Base-by-base conservation (phyloP, 345 rosid species). In the Barbarea vulgaris region DNA sequence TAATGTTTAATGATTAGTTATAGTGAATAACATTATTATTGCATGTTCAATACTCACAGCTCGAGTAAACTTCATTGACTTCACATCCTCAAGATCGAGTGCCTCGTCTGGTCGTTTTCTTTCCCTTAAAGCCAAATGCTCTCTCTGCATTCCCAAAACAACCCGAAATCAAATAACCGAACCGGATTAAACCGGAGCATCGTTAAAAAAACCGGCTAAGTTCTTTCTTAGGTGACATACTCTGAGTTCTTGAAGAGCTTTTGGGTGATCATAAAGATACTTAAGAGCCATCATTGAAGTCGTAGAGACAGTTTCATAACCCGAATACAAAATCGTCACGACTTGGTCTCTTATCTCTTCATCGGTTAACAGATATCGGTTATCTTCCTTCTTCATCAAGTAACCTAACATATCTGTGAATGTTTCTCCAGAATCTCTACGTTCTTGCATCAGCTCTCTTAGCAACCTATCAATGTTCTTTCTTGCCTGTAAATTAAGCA, bases 221-320 rank as follows among this genome's bases (percentile, higher is more conserved):
- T 64, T 55, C 8, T 66, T 62, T 69, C 50, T 28, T 13, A 34
- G 9, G 37, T n/a, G 21, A 77, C 87, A 76, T 71, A 91, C 97
- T 78, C 91, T 85, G 60, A 91, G 77, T 75, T 86, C 85, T 46
- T 87, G 72, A 55, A 92, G 97, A 67, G 75, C 89, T 56, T 48
- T 69, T 1, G 96, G 93, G 73, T 88, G 84, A 75, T 92, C 97
- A 75, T 84, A 85, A 31, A 89, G 87, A 61, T 84, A 92, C 77
- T 89, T 89, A 77, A 92, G 66, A 15, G 96, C 86, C 96, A 89
- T 92, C 96, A 89, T 89, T 31, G 89, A 66, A 6, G 96, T 92
- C 4, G 87, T 83, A 4, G 97, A 92, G 51, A 92, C 90, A 7
- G 96, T 92, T 75, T 92, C 96, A 36, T 88, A 92, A 15, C 96